phyloP scores from a whole-genome alignment of 345 rosid genomes.

The Populus alba region DNA sequence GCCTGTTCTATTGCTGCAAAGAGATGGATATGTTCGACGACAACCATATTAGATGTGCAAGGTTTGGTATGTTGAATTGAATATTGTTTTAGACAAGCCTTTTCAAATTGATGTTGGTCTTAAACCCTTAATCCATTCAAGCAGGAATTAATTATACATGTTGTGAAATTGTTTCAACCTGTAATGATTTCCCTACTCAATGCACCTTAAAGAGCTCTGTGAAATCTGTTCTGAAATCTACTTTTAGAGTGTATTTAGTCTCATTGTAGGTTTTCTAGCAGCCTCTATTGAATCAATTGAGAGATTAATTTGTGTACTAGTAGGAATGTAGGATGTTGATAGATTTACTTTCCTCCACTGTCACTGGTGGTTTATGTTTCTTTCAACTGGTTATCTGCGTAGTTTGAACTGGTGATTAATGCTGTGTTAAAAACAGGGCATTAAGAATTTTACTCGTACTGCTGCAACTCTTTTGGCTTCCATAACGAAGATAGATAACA shows the following conservation, averaged over 20 bases:
- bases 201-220: not conserved
- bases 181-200: not conserved
- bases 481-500: slow-evolving; percentile 72
- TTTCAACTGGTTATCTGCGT: slow-evolving; percentile 9
- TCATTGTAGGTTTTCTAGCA: not conserved
- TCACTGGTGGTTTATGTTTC: not conserved
- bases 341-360: not conserved
- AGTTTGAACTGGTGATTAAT: slow-evolving; percentile 24
- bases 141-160: slow-evolving; percentile 10
- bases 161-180: not conserved
- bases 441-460: slow-evolving; percentile 80
- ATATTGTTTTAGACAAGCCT: slow-evolving; percentile 3
- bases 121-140: not conserved
- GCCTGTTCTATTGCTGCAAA: slow-evolving; percentile 92
- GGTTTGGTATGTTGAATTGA: slow-evolving; percentile 66
- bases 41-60: slow-evolving; percentile 87
- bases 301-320: not conserved
- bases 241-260: not conserved
- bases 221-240: not conserved
- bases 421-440: slow-evolving; percentile 55
- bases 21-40: slow-evolving; percentile 67
- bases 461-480: slow-evolving; percentile 83
- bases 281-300: not conserved
- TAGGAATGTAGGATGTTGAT: not conserved
- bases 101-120: slow-evolving; percentile 5